phyloP scores from a whole-genome alignment of 148 eudicot species.

The Fagopyrum esculentum region DNA sequence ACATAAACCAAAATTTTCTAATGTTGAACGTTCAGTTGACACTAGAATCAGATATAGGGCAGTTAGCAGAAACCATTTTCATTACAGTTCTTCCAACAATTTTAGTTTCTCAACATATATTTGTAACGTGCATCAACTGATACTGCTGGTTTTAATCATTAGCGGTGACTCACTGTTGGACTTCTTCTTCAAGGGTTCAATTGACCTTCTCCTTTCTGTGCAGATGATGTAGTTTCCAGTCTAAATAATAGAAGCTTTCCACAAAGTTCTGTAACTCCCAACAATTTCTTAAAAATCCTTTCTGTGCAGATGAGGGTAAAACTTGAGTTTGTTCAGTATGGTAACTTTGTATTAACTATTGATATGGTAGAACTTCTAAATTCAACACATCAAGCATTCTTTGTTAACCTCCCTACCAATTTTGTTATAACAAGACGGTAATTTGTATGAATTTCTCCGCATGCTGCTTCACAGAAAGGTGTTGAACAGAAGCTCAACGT shows the following conservation, averaged over 20 bases:
- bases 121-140: too few species aligned
- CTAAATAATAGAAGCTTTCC: constrained; percentile 18
- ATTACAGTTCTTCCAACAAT: too few species aligned
- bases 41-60: too few species aligned
- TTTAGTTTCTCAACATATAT: too few species aligned
- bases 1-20: too few species aligned
- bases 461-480: neutral
- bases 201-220: neutral
- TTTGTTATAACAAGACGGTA: neutral
- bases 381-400: neutral
- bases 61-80: too few species aligned
- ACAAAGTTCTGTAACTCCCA: constrained; percentile 12
- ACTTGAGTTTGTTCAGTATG: too few species aligned
- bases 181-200: neutral
- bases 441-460: constrained; percentile 28
- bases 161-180: neutral
- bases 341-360: neutral
- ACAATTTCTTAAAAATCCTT: neutral
- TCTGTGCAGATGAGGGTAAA: too few species aligned
- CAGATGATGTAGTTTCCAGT: constrained; percentile 12
- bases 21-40: too few species aligned
- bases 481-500: neutral
- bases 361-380: neutral
- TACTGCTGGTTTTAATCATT: too few species aligned
- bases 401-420: constrained; percentile 1